A percentile compares a stretch with the other conserved stretches of the same genome.
phyloP scores from a whole-genome alignment of 169 alveolate species.

The Eimeria acervulina region DNA sequence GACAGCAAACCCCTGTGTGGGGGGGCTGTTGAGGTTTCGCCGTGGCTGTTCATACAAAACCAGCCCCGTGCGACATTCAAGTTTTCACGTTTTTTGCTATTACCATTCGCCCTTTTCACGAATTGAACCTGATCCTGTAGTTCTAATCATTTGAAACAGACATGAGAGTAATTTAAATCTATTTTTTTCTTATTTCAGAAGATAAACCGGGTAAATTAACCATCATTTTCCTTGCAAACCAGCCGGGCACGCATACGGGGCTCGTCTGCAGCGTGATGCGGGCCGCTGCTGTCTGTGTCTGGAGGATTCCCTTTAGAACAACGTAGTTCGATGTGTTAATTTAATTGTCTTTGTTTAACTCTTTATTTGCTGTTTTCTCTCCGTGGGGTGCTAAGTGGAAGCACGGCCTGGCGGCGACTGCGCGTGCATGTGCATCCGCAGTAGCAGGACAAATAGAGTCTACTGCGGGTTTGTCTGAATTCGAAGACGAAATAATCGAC shows the following conservation, averaged over 20 bases:
- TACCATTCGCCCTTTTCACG: not conserved
- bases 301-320: not conserved
- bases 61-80: not conserved
- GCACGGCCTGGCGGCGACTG: not conserved
- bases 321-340: not conserved
- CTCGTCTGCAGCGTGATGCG: not conserved
- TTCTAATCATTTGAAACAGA: too few species aligned
- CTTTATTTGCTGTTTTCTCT: not conserved
- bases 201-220: not conserved
- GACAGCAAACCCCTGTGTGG: not conserved
- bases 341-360: not conserved
- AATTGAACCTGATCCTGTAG: not conserved
- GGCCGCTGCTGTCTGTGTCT: not conserved
- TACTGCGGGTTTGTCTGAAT: not conserved
- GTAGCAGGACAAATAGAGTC: not conserved
- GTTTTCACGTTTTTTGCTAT: not conserved
- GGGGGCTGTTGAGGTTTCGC: constrained; percentile 4
- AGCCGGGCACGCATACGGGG: not conserved
- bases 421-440: not conserved
- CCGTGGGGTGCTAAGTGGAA: not conserved
- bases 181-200: too few species aligned
- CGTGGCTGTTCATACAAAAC: not conserved
- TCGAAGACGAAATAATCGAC: not conserved
- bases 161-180: not conserved
- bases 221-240: not conserved